These are phyloP conservation scores for Pythium rishiriense DNA, from an alignment of 352 stramenopile species.

Conservation along the genomic window DNA sequence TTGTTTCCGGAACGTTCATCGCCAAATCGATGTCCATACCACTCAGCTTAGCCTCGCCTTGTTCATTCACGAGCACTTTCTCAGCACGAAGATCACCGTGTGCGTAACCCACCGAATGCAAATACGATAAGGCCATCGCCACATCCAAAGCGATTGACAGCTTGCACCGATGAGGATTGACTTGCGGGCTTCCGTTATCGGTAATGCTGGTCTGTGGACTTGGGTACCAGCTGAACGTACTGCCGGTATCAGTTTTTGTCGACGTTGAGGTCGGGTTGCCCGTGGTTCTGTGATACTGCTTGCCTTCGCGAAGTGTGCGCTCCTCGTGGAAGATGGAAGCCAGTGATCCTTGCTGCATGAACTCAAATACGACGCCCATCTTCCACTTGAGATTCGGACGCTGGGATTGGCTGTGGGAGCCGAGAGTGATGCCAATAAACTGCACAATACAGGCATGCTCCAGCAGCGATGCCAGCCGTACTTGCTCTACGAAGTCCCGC, in stretches of 20 bases:
- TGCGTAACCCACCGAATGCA: slow-evolving; percentile 62
- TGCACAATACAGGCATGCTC: slow-evolving; percentile 75
- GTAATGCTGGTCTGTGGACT: slow-evolving; percentile 50
- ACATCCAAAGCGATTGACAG: slow-evolving; percentile 78
- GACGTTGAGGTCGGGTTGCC: not conserved
- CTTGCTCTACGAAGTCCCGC: slow-evolving; percentile 64
- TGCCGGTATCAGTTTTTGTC: not conserved
- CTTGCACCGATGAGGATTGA: slow-evolving; percentile 45
- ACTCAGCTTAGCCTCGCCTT: slow-evolving; percentile 77
- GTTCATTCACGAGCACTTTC: slow-evolving; percentile 74
- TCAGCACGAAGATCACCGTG: slow-evolving; percentile 60
- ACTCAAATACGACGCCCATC: slow-evolving; percentile 74
- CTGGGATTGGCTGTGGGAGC: slow-evolving; percentile 39
- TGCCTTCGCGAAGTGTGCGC: slow-evolving; percentile 56
- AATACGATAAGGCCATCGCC: slow-evolving; percentile 75
- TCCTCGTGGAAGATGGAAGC: slow-evolving; percentile 59
- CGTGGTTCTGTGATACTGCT: slow-evolving; percentile 35
- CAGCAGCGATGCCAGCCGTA: slow-evolving; percentile 54
- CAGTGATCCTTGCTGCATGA: slow-evolving; percentile 68
- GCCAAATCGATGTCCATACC: slow-evolving; percentile 56
- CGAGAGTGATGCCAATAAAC: slow-evolving; percentile 77
- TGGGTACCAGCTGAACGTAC: slow-evolving; percentile 33
- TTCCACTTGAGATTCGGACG: slow-evolving; percentile 45
- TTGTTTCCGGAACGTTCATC: slow-evolving; percentile 23
- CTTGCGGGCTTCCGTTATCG: not conserved